Evolutionary conservation across 1,284 basidiomycete species (phyloP).

Genomic region (Lentinula novae-zelandiae): DNA sequence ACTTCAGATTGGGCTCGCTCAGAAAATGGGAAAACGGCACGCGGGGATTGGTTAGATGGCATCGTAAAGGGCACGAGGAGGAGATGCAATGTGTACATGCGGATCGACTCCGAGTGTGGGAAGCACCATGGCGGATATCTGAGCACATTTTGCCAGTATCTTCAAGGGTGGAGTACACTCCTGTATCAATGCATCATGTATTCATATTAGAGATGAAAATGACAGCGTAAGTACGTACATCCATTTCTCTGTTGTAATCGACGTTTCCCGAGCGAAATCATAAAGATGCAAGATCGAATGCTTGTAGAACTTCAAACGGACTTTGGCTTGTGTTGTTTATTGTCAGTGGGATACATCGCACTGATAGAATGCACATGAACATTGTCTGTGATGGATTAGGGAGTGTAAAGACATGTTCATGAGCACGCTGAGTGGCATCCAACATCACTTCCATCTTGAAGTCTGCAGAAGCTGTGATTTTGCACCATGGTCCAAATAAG

Average conservation of each 20-base stretch:
- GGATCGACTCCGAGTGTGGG: neutral
- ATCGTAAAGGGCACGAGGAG: conserved; percentile 64
- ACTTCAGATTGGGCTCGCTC: conserved; percentile 23
- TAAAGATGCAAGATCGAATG: conserved; percentile 62
- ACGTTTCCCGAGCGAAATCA: conserved; percentile 67
- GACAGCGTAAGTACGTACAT: conserved; percentile 33
- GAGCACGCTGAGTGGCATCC: conserved; percentile 26
- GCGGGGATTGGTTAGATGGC: conserved; percentile 76
- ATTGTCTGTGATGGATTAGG: conserved; percentile 37
- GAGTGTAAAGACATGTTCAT: conserved; percentile 32
- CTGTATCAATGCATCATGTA: conserved; percentile 18
- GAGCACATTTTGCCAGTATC: conserved; percentile 70
- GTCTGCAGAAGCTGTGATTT: conserved; percentile 4
- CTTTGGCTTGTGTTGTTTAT: conserved; percentile 29
- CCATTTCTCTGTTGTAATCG: conserved; percentile 84
- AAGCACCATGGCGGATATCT: conserved; percentile 59
- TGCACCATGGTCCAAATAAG: neutral
- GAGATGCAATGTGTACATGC: conserved; percentile 48
- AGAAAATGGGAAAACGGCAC: conserved; percentile 83
- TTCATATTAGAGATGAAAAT: neutral
- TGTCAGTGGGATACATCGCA: conserved; percentile 15
- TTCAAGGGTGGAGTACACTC: conserved; percentile 69
- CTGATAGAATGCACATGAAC: conserved; percentile 38
- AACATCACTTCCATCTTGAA: conserved; percentile 11
- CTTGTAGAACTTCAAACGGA: conserved; percentile 37